Conservation (phyloP, 495 filamentous ascomycete genomes). For the Penicillium egyptiacum region DNA sequence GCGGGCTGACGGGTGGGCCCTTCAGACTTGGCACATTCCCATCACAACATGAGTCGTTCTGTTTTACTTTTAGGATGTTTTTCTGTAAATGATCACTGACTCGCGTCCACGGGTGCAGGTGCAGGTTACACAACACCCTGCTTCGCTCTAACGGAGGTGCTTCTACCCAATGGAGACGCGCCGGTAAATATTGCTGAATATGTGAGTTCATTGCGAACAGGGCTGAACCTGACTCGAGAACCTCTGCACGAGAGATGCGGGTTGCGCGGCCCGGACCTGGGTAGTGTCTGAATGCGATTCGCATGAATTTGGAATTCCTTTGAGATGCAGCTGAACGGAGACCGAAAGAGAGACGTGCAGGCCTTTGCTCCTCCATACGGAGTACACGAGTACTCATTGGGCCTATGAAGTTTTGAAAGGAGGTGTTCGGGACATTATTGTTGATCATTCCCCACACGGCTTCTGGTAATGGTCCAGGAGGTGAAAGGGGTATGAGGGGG, state of each 20-base stretch:
- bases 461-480: background rate
- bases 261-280: conserved; percentile 9
- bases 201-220: conserved; percentile 11
- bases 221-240: conserved; percentile 16
- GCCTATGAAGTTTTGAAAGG: conserved; percentile 6
- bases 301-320: conserved; percentile 2
- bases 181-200: conserved; percentile 16
- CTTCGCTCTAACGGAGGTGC: conserved; percentile 6
- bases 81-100: background rate
- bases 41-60: conserved; percentile 4
- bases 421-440: conserved; percentile 25
- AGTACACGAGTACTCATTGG: conserved; percentile 11
- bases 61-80: background rate
- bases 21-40: conserved; percentile 15
- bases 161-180: conserved; percentile 15
- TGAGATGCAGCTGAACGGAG: conserved; percentile 3
- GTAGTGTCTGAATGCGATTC: background rate
- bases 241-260: conserved; percentile 7
- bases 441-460: conserved; percentile 22
- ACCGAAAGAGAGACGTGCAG: conserved; percentile 10
- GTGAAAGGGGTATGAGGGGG: background rate
- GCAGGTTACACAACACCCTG: conserved; percentile 11
- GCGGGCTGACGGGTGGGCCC: conserved; percentile 17
- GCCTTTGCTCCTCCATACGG: conserved; percentile 17
- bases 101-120: background rate